Evolutionary conservation across 1,284 basidiomycete genomes (phyloP).

Genomic region (Pseudozyma tsukubaensis): DNA sequence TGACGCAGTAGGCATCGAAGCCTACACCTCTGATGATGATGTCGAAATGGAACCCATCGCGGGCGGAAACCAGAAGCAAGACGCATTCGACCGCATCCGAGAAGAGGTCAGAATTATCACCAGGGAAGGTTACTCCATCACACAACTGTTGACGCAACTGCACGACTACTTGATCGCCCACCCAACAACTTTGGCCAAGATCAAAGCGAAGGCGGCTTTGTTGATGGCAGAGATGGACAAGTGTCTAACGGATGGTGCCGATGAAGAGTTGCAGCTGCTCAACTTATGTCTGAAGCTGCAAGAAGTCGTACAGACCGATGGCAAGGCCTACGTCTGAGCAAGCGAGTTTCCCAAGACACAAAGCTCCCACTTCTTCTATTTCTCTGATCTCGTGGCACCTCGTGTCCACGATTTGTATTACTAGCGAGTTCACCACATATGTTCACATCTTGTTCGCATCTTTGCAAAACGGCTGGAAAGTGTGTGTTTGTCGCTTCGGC

Average conservation of each 20-base stretch:
- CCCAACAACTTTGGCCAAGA: constrained; percentile 80
- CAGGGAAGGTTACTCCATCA: constrained; percentile 90
- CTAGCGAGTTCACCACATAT: constrained; percentile 5
- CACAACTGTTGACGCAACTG: constrained; percentile 89
- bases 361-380: neutral
- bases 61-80: constrained; percentile 41
- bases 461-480: neutral
- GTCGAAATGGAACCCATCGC: constrained; percentile 73
- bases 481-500: too few relatives aligned
- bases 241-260: constrained; percentile 94
- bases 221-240: constrained; percentile 96
- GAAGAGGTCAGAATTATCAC: constrained; percentile 80
- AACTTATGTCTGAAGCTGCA: constrained; percentile 82
- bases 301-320: constrained; percentile 41
- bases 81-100: constrained; percentile 79
- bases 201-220: constrained; percentile 85
- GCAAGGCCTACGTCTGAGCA: constrained; percentile 39
- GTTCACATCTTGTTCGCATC: neutral
- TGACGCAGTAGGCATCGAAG: constrained; percentile 77
- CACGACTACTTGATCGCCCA: constrained; percentile 90
- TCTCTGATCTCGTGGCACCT: neutral
- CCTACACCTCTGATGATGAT: constrained; percentile 69
- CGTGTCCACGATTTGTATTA: constrained; percentile 15
- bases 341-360: neutral
- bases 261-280: constrained; percentile 94